Conservation (phyloP, 73 alveolate genomes). For the Effrenium voratum region DNA sequence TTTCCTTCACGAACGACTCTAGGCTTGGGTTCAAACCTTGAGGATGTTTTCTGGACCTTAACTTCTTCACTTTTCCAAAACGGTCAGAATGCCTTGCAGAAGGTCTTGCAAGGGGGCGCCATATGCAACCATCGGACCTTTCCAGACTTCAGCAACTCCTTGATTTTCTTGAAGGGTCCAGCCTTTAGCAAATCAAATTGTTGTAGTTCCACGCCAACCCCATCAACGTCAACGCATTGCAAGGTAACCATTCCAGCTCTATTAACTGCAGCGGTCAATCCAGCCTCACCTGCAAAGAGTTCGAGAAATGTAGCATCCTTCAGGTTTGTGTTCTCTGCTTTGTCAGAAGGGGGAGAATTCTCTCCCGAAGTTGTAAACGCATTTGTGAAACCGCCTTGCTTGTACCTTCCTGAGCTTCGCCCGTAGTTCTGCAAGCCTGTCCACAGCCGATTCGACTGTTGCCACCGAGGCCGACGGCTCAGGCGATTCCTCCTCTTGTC, state of each 20-base stretch:
- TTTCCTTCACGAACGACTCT: background rate
- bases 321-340: background rate
- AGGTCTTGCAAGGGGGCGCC: slow-evolving; percentile 39
- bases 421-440: background rate
- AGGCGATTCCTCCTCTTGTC: background rate
- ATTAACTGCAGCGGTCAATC: slow-evolving; percentile 2
- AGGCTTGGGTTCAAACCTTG: background rate
- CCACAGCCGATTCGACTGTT: background rate
- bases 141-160: background rate
- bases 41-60: background rate
- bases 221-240: background rate
- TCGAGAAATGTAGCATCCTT: background rate
- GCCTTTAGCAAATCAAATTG: background rate
- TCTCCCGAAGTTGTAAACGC: background rate
- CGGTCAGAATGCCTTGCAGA: background rate
- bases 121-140: slow-evolving; percentile 44
- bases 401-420: background rate
- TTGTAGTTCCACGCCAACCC: background rate
- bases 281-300: slow-evolving; percentile 24
- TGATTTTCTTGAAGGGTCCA: background rate
- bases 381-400: background rate
- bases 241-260: background rate
- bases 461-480: background rate
- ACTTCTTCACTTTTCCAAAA: background rate
- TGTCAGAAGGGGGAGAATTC: too few species aligned